These are phyloP conservation scores for Sugiyamaella sp. DNA, from an alignment of 1,139 yeast species.

Conservation along the genomic window DNA sequence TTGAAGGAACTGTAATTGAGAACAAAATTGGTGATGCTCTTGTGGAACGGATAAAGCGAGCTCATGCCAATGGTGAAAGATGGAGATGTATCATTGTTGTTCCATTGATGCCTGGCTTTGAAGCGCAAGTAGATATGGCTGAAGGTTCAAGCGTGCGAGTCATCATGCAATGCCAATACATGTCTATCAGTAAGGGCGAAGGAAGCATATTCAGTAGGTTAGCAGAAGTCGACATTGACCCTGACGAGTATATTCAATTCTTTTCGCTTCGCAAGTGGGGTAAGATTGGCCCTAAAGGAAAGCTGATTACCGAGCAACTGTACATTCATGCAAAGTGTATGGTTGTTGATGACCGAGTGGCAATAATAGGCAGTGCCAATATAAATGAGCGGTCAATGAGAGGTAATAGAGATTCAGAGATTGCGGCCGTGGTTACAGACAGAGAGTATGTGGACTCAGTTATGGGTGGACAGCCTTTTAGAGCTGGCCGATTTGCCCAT, in stretches of 20 bases:
- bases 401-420: constrained; percentile 92
- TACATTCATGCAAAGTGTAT: constrained; percentile 92
- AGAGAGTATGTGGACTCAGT: constrained; percentile 68
- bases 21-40: constrained; percentile 95
- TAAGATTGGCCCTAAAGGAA: constrained; percentile 73
- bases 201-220: constrained; percentile 87
- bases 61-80: constrained; percentile 69
- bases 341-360: constrained; percentile 92
- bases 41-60: constrained; percentile 89
- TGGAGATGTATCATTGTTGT: constrained; percentile 94
- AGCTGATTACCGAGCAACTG: constrained; percentile 83
- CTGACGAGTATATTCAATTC: constrained; percentile 89
- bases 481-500: constrained; percentile 88
- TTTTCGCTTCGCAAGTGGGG: constrained; percentile 97
- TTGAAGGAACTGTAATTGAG: constrained; percentile 83
- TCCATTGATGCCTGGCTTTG: constrained; percentile 98
- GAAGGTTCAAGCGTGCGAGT: constrained; percentile 94
- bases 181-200: constrained; percentile 89
- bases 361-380: constrained; percentile 95
- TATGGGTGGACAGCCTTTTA: constrained; percentile 82
- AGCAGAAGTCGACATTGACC: constrained; percentile 72
- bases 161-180: constrained; percentile 95
- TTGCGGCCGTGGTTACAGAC: constrained; percentile 87
- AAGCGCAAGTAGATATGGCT: constrained; percentile 87
- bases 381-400: constrained; percentile 95